A percentile compares a stretch with the other conserved stretches of the same genome.
Conservation (phyloP, 768 basidiomycete genomes). For the Suillus discolor region DNA sequence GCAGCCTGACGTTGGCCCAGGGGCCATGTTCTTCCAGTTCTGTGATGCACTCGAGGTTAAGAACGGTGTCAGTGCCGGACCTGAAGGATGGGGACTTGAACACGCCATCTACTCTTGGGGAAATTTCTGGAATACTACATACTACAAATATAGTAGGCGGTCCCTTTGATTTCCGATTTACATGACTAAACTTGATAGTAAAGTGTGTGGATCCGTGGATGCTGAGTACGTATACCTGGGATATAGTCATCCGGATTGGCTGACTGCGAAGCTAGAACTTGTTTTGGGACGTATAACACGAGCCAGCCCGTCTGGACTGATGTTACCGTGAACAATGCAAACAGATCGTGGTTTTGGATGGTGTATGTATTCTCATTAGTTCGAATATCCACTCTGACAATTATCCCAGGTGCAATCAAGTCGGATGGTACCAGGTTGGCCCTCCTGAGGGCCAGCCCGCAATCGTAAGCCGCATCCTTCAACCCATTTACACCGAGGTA, state of each 20-base stretch:
- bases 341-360: conserved; percentile 74
- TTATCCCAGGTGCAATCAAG: conserved; percentile 62
- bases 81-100: conserved; percentile 61
- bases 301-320: conserved; percentile 51
- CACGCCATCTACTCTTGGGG: conserved; percentile 67
- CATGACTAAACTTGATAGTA: conserved; percentile 3
- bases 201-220: conserved; percentile 54
- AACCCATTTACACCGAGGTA: too few species aligned
- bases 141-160: conserved; percentile 46
- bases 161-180: background rate
- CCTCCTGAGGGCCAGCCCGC: conserved; percentile 28
- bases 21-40: conserved; percentile 39
- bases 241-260: background rate
- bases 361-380: conserved; percentile 42
- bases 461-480: too few species aligned
- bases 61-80: conserved; percentile 42
- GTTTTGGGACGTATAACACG: conserved; percentile 45
- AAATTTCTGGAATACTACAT: conserved; percentile 54
- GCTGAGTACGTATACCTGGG: conserved; percentile 45
- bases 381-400: conserved; percentile 7
- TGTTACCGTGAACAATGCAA: conserved; percentile 53
- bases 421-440: conserved; percentile 52
- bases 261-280: conserved; percentile 43
- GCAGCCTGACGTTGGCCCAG: conserved; percentile 52
- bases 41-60: conserved; percentile 43